Evolutionary conservation across 768 basidiomycete genomes (phyloP), one percentile per base, ranked within the genome.

Genomic region (Suillus decipiens): DNA sequence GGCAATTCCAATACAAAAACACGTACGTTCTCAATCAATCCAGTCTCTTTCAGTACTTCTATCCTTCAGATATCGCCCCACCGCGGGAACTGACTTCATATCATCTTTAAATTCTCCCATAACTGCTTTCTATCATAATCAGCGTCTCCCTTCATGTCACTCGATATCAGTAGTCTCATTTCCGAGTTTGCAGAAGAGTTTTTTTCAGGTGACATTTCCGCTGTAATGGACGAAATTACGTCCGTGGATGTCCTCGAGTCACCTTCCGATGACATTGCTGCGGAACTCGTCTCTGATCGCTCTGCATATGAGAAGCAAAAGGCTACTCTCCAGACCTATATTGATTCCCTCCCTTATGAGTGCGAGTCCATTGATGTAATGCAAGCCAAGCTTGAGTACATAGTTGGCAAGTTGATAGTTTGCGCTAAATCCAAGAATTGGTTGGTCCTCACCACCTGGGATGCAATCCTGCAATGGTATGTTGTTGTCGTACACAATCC

Each of bases 391-490:
- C 82, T 93, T 9, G 88, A 90, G 68, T 71, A 80, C 56, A 91
- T 94, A 66, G 80, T 92, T 11, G 80, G 83, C 50, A 89, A 84
- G 75, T 84, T 94, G 53, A 76, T 80, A 64, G 77, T 92, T 28
- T 89, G 89, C 65, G 88, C 86, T n/a, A 85, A 86, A 72, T 79
- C 88, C 56, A 87, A 86, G 78, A 89, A 90, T 67, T 94, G 92
- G 92, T 77, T 84, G 39, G 79, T 85, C 22, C 79, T 92, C 48
- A 84, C 86, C 33, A 87, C 86, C 8, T 94, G 92, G 91, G 90
- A 93, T 74, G 88, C 87, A 19, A 81, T 88, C 76, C 78, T 94
- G 37, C 89, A 92, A 78, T 92, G 89, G 92, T 88, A 70, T 65
- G 81, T 70, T 54, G 57, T 39, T 6, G 41, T 50, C 55, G 39